Evolutionary conservation across 2,329 filamentous ascomycete species (phyloP).

Genomic region (Claviceps sorghi): DNA sequence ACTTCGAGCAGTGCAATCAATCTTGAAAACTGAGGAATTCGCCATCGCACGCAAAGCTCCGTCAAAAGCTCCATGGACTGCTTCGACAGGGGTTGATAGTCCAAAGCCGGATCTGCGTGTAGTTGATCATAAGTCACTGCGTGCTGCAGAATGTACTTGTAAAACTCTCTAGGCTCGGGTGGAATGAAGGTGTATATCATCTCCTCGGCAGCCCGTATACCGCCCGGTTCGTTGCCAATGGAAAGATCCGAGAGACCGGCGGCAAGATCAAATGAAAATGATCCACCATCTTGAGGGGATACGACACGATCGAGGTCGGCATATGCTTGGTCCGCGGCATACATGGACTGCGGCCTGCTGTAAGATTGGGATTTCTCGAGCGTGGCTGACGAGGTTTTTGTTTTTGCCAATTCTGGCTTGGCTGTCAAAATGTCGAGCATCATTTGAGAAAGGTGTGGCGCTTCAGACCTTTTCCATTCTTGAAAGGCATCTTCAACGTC

Average conservation of each 20-base stretch:
- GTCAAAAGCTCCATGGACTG: constrained; percentile 70
- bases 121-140: constrained; percentile 53
- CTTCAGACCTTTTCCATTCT: constrained; percentile 81
- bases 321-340: constrained; percentile 34
- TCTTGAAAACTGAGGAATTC: constrained; percentile 69
- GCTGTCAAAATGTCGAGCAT: constrained; percentile 81
- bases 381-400: constrained; percentile 52
- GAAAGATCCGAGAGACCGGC: constrained; percentile 53
- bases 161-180: constrained; percentile 65
- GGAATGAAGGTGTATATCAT: constrained; percentile 80
- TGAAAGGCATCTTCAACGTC: constrained; percentile 79
- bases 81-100: constrained; percentile 49
- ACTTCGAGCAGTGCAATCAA: constrained; percentile 75
- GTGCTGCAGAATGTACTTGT: constrained; percentile 67
- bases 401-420: constrained; percentile 72
- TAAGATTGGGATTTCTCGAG: constrained; percentile 42
- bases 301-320: constrained; percentile 38
- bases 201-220: constrained; percentile 42
- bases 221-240: constrained; percentile 38
- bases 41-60: constrained; percentile 78
- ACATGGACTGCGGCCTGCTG: constrained; percentile 34
- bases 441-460: constrained; percentile 76
- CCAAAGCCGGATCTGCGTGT: constrained; percentile 36
- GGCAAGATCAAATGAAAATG: constrained; percentile 46
- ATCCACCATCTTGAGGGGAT: constrained; percentile 28